These are phyloP conservation scores for Globisporangium canariense DNA, from an alignment of 352 stramenopile genomes.

Conservation along the genomic window DNA sequence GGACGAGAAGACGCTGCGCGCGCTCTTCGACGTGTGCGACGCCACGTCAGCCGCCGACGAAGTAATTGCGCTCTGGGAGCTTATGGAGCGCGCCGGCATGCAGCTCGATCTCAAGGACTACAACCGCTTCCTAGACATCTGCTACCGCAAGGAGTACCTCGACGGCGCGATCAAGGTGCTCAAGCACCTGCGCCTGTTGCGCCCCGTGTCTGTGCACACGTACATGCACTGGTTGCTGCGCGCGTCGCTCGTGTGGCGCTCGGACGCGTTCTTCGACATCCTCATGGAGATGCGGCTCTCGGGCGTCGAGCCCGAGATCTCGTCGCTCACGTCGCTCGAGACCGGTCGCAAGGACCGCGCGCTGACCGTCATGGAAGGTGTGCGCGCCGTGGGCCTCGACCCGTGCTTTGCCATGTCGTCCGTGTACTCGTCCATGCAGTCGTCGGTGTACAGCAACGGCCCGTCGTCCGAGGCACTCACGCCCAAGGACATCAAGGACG, in stretches of 20 bases:
- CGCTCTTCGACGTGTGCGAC: slow-evolving; percentile 70
- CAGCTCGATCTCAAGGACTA: slow-evolving; percentile 53
- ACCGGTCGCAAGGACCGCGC: slow-evolving; percentile 78
- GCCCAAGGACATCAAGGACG: slow-evolving; percentile 40
- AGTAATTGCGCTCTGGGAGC: slow-evolving; percentile 61
- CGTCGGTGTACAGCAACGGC: slow-evolving; percentile 65
- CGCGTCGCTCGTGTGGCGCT: slow-evolving; percentile 73
- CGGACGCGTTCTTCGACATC: slow-evolving; percentile 83
- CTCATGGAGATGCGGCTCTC: slow-evolving; percentile 85
- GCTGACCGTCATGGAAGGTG: slow-evolving; percentile 86
- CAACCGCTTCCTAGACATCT: slow-evolving; percentile 75
- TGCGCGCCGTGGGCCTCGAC: slow-evolving; percentile 76
- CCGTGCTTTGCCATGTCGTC: slow-evolving; percentile 86
- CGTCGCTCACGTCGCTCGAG: slow-evolving; percentile 82
- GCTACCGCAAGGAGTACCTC: slow-evolving; percentile 71
- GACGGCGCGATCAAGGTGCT: slow-evolving; percentile 76
- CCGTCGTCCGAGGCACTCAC: slow-evolving; percentile 47
- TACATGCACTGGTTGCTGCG: slow-evolving; percentile 86
- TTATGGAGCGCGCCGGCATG: slow-evolving; percentile 66
- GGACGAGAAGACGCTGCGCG: slow-evolving; percentile 64
- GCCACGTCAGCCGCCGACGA: slow-evolving; percentile 59
- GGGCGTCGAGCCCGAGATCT: slow-evolving; percentile 76
- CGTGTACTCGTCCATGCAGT: slow-evolving; percentile 81
- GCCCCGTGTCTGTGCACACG: slow-evolving; percentile 58
- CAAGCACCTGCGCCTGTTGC: slow-evolving; percentile 68